phyloP scores from a whole-genome alignment of 1,284 basidiomycete genomes.

The Acaromyces ingoldii region DNA sequence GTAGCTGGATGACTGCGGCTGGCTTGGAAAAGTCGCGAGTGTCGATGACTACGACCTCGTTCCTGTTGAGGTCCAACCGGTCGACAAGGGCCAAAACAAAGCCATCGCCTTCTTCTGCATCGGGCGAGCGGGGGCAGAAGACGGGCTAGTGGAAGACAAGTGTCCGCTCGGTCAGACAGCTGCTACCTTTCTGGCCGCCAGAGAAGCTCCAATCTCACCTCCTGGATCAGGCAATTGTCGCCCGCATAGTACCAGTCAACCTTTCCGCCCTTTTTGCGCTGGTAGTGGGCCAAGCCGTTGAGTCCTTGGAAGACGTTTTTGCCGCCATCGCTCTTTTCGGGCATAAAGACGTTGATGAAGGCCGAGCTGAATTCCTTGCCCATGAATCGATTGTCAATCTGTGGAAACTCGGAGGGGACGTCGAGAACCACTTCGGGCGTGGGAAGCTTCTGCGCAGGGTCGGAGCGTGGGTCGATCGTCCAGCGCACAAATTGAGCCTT shows the following conservation, averaged over 20 bases:
- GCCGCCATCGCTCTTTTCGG: slow-evolving; percentile 14
- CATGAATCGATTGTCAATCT: slow-evolving; percentile 21
- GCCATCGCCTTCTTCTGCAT: no score
- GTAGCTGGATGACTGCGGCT: no score
- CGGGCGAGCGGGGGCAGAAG: no score
- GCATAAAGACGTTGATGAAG: slow-evolving; percentile 20
- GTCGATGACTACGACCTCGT: no score
- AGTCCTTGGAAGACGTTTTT: slow-evolving; percentile 21
- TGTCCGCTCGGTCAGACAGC: no score
- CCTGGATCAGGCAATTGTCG: slow-evolving; percentile 19
- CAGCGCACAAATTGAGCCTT: no score
- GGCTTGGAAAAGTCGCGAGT: no score
- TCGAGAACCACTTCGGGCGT: slow-evolving; percentile 18
- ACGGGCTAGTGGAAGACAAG: no score
- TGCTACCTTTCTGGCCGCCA: no score
- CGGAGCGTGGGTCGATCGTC: slow-evolving; percentile 19
- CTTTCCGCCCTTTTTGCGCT: slow-evolving; percentile 14
- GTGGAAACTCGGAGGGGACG: slow-evolving; percentile 20
- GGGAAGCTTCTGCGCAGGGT: slow-evolving; percentile 12
- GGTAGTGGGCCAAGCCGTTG: slow-evolving; percentile 17
- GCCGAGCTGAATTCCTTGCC: slow-evolving; percentile 14
- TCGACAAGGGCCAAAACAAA: no score
- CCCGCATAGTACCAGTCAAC: slow-evolving; percentile 16
- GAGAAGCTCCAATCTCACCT: no score
- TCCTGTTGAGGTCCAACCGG: no score